Evolutionary conservation across 192 early-diverging fungal genomes (phyloP), one percentile per base, ranked within the genome.

Genomic region (Jimgerdemannia lactiflua): DNA sequence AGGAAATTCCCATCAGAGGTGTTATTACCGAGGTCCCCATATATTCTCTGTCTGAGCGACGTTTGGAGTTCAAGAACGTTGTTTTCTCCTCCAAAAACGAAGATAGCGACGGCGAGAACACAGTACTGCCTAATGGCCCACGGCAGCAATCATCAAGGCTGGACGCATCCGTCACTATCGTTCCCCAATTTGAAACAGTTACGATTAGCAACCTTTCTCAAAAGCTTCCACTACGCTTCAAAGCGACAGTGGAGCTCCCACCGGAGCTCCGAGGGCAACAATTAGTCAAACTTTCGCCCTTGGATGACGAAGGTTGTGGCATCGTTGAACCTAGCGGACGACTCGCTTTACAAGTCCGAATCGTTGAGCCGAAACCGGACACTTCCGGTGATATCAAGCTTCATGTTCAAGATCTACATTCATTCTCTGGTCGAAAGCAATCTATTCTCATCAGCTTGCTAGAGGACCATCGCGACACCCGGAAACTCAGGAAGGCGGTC

Each of bases 331-430:
- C 91, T 14, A 89, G 89, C 0, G 83, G 83, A 64, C 81, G 84
- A 7, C 75, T 93, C 6, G 78, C 80, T n/a, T 71, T 96, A 9
- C 70, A 76, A 0, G 81, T 96, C 4, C 83, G 88, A 40, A 79
- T 94, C 9, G 69, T 88, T 18, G 86, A 94, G 66, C 86, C 90
- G 3, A 81, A 84, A 1, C 86, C 90, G 70, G 90, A 88, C 18
- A 83, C 94, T 19, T 95, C 94, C 3, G 94, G 93, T 7, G 89
- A 93, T 49, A 86, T 96, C 71, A 92, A 92, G 75, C 79, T 96
- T 29, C 86, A 87, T 73, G 79, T 96, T 29, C 83, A 85, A 64
- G 94, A 96, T 82, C 42, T 84, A 63, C 86, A 93, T 75, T 93
- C 92, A 6, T 71, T 92, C 7, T 76, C 74, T 17, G 85, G 89